Base-by-base conservation (phyloP, 2,329 filamentous ascomycete species). In the Epicoccum sorghinum region DNA sequence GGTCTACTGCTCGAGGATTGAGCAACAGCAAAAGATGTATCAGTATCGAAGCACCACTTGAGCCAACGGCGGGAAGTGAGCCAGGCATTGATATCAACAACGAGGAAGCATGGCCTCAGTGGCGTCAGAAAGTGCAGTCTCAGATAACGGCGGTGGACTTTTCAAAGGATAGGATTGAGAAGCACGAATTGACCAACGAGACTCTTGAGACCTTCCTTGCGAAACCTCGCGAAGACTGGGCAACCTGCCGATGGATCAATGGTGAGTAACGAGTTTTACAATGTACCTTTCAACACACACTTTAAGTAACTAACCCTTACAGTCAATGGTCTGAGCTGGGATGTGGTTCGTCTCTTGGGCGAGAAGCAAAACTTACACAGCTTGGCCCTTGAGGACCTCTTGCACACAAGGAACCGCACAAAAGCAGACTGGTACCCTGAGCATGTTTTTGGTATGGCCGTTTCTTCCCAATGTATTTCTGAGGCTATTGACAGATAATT, bases 281-380 rank as follows among this genome's bases (percentile, higher is more conserved):
- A 18, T 4, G 8, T 12, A 33, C 27, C 30, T 1, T 10, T 3
- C 32, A 13, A 9, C 4, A 9, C 12, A 23, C 6, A 14, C 45
- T 48, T 13, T 1, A 53, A 7, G 7, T 13, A 8, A 9, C 1
- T 13, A 12, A 12, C 4, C 7, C 27, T 46, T 14, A 9, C 27
- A 54, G 86, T 96, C 66, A 96, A 96, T 70, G 91, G 93, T 0
- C 78, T 96, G 6, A 93, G 89, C 62, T 96, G 91, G 90, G 93
- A 97, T 75, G 91, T 96, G 2, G 95, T 97, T 60, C 85, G 89
- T 65, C 80, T 85, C 0, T 77, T 96, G 24, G 91, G 90, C 14
- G 87, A 87, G 60, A 80, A 90, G 64, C 95, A 95, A 69, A 82
- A 83, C 30, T 78, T 97, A 35, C 92, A 96, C 71, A 84, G 87